phyloP scores from a whole-genome alignment of 1,139 yeast species.

The Lodderomyces margitis region DNA sequence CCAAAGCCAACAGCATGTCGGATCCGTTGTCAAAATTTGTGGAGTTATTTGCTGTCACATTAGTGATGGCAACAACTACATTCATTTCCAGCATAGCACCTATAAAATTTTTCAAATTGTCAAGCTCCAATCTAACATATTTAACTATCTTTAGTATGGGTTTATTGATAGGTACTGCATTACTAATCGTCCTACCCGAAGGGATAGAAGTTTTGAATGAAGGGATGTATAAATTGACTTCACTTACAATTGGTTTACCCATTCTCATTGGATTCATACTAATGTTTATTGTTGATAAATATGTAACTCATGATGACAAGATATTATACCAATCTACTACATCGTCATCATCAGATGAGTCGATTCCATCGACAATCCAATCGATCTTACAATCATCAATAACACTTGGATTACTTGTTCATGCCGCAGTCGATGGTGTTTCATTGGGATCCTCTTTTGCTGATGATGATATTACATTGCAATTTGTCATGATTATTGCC shows the following conservation, averaged over 20 bases:
- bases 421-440: slow-evolving; percentile 73
- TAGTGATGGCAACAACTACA: slow-evolving; percentile 30
- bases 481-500: slow-evolving; percentile 54
- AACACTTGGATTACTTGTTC: slow-evolving; percentile 63
- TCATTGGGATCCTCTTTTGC: slow-evolving; percentile 65
- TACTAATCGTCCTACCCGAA: slow-evolving; percentile 69
- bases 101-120: slow-evolving; percentile 15
- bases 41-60: slow-evolving; percentile 11
- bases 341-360: slow-evolving; percentile 10
- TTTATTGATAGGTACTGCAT: slow-evolving; percentile 59
- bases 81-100: slow-evolving; percentile 36
- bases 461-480: slow-evolving; percentile 43
- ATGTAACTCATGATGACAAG: slow-evolving; percentile 16
- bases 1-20: not conserved
- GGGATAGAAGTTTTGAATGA: slow-evolving; percentile 51
- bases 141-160: slow-evolving; percentile 59
- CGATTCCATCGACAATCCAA: slow-evolving; percentile 19
- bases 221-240: slow-evolving; percentile 13
- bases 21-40: not conserved
- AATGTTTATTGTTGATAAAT: slow-evolving; percentile 51
- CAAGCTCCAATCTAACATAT: slow-evolving; percentile 14
- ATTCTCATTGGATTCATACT: slow-evolving; percentile 49
- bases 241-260: slow-evolving; percentile 24
- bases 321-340: not conserved
- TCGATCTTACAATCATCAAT: slow-evolving; percentile 36